Conservation (phyloP, 2,329 filamentous ascomycete genomes). For the Fusarium heterosporum region DNA sequence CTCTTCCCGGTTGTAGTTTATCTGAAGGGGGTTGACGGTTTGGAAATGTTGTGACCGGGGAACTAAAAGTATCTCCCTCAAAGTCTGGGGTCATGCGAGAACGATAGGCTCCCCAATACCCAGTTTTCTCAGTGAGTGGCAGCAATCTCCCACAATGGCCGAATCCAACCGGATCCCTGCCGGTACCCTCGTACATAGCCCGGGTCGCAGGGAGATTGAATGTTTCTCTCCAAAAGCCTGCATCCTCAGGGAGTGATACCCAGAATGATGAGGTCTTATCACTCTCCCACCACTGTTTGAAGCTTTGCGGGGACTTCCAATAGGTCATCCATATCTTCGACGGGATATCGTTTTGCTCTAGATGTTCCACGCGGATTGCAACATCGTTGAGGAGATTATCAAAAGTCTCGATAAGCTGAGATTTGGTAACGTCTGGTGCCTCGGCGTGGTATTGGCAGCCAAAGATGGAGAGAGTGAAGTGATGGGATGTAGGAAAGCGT, state of each 20-base stretch:
- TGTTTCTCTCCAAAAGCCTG: constrained; percentile 3
- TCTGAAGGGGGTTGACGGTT: background rate
- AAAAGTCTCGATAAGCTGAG: background rate
- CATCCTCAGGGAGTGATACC: background rate
- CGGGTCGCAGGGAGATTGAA: background rate
- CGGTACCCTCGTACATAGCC: background rate
- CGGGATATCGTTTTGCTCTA: constrained; percentile 1
- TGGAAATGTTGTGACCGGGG: background rate
- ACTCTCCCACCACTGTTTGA: constrained; percentile 2
- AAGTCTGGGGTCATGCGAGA: constrained; percentile 6
- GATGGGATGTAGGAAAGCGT: background rate
- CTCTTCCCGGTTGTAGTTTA: background rate
- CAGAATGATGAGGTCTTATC: background rate
- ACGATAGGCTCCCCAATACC: constrained; percentile 11
- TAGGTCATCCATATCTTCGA: constrained; percentile 2
- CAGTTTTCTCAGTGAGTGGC: background rate
- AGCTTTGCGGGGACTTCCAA: constrained; percentile 1
- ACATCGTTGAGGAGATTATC: background rate
- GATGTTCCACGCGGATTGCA: background rate
- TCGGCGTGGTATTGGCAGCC: constrained; percentile 10
- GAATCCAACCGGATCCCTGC: background rate
- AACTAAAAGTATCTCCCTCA: background rate
- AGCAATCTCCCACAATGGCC: background rate
- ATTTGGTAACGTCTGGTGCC: background rate
- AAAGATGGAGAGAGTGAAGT: background rate